These are phyloP conservation scores for Aegilops umbellulata DNA, from an alignment of 176 grass and related monocot genomes.

Conservation along the genomic window DNA sequence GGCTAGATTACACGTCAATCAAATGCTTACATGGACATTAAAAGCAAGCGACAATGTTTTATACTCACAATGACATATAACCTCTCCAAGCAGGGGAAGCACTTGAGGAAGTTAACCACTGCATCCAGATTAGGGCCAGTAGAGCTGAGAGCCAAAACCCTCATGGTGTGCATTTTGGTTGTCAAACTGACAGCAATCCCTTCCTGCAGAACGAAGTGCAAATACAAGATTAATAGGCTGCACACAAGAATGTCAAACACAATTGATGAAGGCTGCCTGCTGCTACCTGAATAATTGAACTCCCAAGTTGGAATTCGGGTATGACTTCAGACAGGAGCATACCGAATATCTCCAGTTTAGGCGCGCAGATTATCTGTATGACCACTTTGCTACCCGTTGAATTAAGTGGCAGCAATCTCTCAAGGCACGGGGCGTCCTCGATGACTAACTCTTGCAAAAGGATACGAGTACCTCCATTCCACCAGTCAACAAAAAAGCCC, in stretches of 20 bases:
- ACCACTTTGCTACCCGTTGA: no score
- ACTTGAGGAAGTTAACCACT: neutral
- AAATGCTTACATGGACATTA: neutral
- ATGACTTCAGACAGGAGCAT: neutral
- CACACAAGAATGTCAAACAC: neutral
- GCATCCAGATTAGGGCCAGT: neutral
- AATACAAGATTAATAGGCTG: neutral
- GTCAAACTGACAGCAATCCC: neutral
- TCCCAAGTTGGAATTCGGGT: neutral
- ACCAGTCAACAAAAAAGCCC: neutral
- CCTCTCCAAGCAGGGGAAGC: neutral
- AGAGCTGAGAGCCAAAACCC: neutral
- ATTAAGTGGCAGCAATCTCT: neutral
- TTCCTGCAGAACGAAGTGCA: neutral
- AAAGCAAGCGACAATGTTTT: no score
- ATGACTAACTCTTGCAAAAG: no score
- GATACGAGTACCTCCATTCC: neutral
- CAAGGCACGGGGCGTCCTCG: neutral
- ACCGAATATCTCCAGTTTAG: neutral
- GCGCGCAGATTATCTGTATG: neutral
- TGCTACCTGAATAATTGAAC: neutral
- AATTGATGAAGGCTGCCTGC: neutral
- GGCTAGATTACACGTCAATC: neutral
- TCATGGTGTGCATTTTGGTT: no score
- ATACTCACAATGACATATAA: no score